Evolutionary conservation across 2,329 filamentous ascomycete species (phyloP).

Genomic region (Penicillium sp.): DNA sequence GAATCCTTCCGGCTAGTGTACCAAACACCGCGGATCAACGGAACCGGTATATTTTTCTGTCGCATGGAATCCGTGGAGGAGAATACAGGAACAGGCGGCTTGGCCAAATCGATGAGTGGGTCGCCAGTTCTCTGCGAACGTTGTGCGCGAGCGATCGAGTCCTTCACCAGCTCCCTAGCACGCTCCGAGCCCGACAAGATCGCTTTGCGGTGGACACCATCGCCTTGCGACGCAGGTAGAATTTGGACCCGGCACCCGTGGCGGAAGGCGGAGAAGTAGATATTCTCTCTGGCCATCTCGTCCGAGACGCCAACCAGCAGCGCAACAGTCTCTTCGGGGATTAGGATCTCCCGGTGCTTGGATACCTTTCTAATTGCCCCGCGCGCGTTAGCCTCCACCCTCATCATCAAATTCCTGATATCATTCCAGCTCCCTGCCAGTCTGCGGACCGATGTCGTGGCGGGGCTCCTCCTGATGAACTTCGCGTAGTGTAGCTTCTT

Average conservation of each 20-base stretch:
- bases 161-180: slow-evolving; percentile 30
- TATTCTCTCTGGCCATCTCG: slow-evolving; percentile 35
- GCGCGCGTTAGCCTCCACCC: slow-evolving; percentile 17
- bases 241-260: slow-evolving; percentile 40
- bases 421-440: slow-evolving; percentile 19
- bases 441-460: neutral
- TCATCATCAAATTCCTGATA: slow-evolving; percentile 26
- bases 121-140: slow-evolving; percentile 24
- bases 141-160: slow-evolving; percentile 23
- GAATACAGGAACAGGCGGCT: slow-evolving; percentile 28
- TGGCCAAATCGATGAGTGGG: slow-evolving; percentile 28
- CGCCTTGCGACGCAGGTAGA: slow-evolving; percentile 26
- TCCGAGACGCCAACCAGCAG: slow-evolving; percentile 30
- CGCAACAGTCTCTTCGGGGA: slow-evolving; percentile 36
- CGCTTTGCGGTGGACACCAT: slow-evolving; percentile 31
- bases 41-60: slow-evolving; percentile 20
- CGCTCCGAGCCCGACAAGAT: slow-evolving; percentile 33
- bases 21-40: slow-evolving; percentile 33
- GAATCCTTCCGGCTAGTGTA: slow-evolving; percentile 5
- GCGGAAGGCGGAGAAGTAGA: slow-evolving; percentile 32
- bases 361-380: slow-evolving; percentile 10
- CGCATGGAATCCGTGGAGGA: slow-evolving; percentile 25
- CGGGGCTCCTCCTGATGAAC: neutral
- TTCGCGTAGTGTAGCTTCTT: slow-evolving; percentile 26
- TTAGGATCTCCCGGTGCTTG: slow-evolving; percentile 27